Conservation (phyloP, 495 filamentous ascomycete species). For the Annulohypoxylon bovei region DNA sequence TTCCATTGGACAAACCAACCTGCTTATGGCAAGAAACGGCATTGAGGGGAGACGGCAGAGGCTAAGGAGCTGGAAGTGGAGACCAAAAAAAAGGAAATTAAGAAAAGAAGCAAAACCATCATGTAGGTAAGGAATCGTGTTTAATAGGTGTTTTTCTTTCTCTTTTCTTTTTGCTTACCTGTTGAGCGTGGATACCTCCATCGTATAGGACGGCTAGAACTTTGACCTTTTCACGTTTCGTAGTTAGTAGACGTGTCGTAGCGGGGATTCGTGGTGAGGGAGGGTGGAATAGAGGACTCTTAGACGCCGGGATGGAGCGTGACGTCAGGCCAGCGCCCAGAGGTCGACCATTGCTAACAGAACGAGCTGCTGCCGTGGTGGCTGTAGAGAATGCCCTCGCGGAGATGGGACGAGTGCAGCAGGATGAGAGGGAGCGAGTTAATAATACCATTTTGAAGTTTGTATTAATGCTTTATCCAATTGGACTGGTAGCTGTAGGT, state of each 20-base stretch:
- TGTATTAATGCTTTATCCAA: slow-evolving; percentile 28
- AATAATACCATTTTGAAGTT: slow-evolving; percentile 64
- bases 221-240: slow-evolving; percentile 64
- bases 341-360: slow-evolving; percentile 45
- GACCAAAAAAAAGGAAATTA: slow-evolving; percentile 10
- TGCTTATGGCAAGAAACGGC: slow-evolving; percentile 30
- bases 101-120: slow-evolving; percentile 1
- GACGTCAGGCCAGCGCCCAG: slow-evolving; percentile 43
- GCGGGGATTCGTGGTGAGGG: slow-evolving; percentile 26
- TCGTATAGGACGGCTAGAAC: slow-evolving; percentile 67
- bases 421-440: slow-evolving; percentile 49
- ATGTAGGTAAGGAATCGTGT: slow-evolving; percentile 6
- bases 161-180: slow-evolving; percentile 51
- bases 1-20: slow-evolving; percentile 23
- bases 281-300: slow-evolving; percentile 34
- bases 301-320: slow-evolving; percentile 37
- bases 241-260: slow-evolving; percentile 56
- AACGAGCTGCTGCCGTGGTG: slow-evolving; percentile 40
- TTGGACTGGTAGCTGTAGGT: slow-evolving; percentile 1
- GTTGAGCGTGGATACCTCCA: slow-evolving; percentile 60
- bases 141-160: not conserved
- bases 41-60: slow-evolving; percentile 38
- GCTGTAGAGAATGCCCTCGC: slow-evolving; percentile 36
- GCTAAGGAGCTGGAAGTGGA: slow-evolving; percentile 4
- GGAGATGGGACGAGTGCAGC: slow-evolving; percentile 44